Conservation (phyloP, 2,329 filamentous ascomycete species). For the Phialophora expanda region DNA sequence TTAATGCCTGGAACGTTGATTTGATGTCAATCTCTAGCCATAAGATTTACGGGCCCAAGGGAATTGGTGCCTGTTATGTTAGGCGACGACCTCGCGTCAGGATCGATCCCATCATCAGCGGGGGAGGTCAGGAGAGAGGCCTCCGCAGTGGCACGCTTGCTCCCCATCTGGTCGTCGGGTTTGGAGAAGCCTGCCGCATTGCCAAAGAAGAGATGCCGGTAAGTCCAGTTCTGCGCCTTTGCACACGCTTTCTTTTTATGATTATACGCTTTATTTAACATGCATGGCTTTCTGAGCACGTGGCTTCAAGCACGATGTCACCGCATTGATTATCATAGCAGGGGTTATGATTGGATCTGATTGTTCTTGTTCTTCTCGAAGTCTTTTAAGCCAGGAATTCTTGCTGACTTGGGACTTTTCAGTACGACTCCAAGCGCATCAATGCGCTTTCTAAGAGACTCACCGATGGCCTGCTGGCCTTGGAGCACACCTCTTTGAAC, state of each 20-base stretch:
- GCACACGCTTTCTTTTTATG: conserved; percentile 53
- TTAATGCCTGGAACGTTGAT: conserved; percentile 97
- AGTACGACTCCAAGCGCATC: conserved; percentile 94
- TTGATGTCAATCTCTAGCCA: conserved; percentile 98
- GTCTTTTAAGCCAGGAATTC: neutral
- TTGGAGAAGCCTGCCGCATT: conserved; percentile 93
- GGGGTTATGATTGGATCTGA: conserved; percentile 62
- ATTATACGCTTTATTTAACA: conserved; percentile 79
- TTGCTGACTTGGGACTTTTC: conserved; percentile 23
- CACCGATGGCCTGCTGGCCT: conserved; percentile 76
- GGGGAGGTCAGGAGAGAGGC: conserved; percentile 94
- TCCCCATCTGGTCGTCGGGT: conserved; percentile 84
- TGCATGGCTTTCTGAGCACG: conserved; percentile 89
- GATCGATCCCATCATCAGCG: conserved; percentile 92
- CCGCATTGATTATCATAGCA: conserved; percentile 69
- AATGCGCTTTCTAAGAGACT: conserved; percentile 81
- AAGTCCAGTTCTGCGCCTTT: conserved; percentile 53
- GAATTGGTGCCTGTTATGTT: conserved; percentile 94
- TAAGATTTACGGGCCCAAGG: conserved; percentile 98
- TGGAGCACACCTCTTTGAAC: conserved; percentile 93
- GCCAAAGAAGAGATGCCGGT: conserved; percentile 89
- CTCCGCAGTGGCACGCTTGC: conserved; percentile 92
- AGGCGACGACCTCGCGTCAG: conserved; percentile 90
- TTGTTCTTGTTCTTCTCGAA: conserved; percentile 10
- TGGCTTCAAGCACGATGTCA: conserved; percentile 56